Evolutionary conservation across 129 eudicot genomes (phyloP), one percentile per base, ranked within the genome.

Genomic region (Chrysanthemum makinoi): DNA sequence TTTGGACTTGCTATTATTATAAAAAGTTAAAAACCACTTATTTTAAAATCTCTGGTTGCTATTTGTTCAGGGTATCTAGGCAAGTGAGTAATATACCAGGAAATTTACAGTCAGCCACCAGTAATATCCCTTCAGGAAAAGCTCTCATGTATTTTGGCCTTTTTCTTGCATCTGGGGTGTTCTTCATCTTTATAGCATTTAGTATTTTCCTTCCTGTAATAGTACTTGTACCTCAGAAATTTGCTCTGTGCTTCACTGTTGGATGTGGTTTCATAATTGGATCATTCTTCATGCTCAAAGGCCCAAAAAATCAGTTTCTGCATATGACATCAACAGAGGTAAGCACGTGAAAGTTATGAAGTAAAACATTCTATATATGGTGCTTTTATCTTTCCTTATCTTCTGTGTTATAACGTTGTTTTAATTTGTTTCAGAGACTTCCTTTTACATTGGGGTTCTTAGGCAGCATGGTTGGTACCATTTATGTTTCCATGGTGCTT

Each of bases 241-340:
- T 20, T 77, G 95, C 98, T 66, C 71, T 93, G 15, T 93, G 96
- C 71, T 93, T 93, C 67, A 93, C 98, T 18, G 82, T 80, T 66
- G 98, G 98, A 59, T 93, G 98, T 74, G 83, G 81, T 65, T 87
- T 93, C 49, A 85, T 93, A 65, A 80, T 93, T 13, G 96, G 98
- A 53, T 83, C 98, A 64, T 87, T 89, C 79, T 93, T 93, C 70
- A 87, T 96, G 63, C 96, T 93, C 49, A 93, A 80, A 75, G 98
- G 96, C 39, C 95, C 98, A 15, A 81, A 77, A 73, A 93, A 83
- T 80, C 98, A 89, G 80, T 83, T 89, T 58, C 48, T 69, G 47
- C 96, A 93, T 83, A 89, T 93, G 98, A 72, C 87, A 44, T 87
- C 98, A 13, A 83, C 78, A 74, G 98, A 89, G 98, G 98, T 89